Conservation (phyloP, 2,329 filamentous ascomycete genomes). For the Paracoccidioides lutzii region DNA sequence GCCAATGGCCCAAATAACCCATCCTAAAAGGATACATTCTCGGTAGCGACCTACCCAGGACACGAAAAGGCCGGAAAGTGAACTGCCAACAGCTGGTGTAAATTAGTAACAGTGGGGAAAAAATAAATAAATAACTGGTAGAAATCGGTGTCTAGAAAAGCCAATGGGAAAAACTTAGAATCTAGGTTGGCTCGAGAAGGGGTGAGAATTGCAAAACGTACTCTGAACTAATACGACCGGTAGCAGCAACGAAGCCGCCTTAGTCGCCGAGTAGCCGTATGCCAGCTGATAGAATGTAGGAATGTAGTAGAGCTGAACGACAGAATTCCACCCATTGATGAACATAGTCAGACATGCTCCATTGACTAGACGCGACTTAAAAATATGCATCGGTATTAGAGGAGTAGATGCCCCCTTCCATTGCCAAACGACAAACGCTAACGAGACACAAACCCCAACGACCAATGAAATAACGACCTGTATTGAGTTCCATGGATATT, state of each 20-base stretch:
- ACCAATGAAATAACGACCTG: conserved; percentile 44
- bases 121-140: background rate
- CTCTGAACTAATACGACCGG: conserved; percentile 39
- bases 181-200: background rate
- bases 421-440: conserved; percentile 22
- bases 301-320: conserved; percentile 49
- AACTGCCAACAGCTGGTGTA: conserved; percentile 36
- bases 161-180: background rate
- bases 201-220: conserved; percentile 7
- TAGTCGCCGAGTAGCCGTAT: conserved; percentile 30
- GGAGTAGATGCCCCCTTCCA: conserved; percentile 22
- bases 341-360: conserved; percentile 45
- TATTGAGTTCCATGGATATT: conserved; percentile 43
- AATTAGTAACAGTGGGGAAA: conserved; percentile 11
- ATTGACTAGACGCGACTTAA: conserved; percentile 41
- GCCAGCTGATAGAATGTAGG: conserved; percentile 50
- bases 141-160: background rate
- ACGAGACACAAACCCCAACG: conserved; percentile 30
- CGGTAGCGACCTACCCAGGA: conserved; percentile 42
- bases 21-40: conserved; percentile 43
- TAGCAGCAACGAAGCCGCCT: conserved; percentile 39
- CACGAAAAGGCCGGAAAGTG: conserved; percentile 40
- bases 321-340: conserved; percentile 47
- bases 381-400: conserved; percentile 36
- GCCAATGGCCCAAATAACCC: conserved; percentile 40